Percentiles rank a stretch among this genome's conserved stretches.
These are phyloP conservation scores for Candida tallmaniae DNA, from an alignment of 805 yeast species.

Conservation along the genomic window DNA sequence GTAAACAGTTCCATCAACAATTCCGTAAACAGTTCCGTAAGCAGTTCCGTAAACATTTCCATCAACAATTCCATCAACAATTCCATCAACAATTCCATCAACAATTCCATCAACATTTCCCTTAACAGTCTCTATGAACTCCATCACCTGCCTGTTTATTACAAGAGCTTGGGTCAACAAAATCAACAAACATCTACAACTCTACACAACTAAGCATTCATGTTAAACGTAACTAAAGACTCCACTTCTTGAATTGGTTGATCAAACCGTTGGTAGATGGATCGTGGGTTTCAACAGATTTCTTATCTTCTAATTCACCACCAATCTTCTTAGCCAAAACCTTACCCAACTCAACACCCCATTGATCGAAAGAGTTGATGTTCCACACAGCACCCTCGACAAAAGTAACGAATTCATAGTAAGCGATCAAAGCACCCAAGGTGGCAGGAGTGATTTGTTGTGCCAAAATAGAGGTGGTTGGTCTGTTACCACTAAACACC, in stretches of 20 bases:
- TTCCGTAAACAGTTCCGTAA: no score
- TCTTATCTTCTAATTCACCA: slow-evolving; percentile 68
- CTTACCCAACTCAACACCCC: slow-evolving; percentile 99
- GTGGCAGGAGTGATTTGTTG: slow-evolving; percentile 96
- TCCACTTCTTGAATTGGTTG: slow-evolving; percentile 92
- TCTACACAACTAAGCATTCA: slow-evolving; percentile 1
- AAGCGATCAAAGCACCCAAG: slow-evolving; percentile 93
- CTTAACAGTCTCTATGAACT: no score
- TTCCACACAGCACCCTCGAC: slow-evolving; percentile 99
- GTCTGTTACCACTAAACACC: slow-evolving; percentile 96
- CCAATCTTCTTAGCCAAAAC: slow-evolving; percentile 95
- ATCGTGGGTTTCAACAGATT: slow-evolving; percentile 67
- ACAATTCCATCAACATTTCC: no score
- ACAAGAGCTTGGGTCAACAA: background rate
- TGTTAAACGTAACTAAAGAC: slow-evolving; percentile 3
- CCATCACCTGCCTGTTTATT: no score
- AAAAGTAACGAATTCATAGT: slow-evolving; percentile 96
- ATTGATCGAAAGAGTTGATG: slow-evolving; percentile 98
- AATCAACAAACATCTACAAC: background rate
- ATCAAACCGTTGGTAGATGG: slow-evolving; percentile 88
- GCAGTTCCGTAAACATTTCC: no score
- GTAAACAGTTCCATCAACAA: no score
- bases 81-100: no score
- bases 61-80: no score
- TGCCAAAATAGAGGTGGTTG: slow-evolving; percentile 94